A percentile compares a stretch with the other conserved stretches of the same genome.
Conservation (phyloP, 257 asterid genomes). For the Euphrasia confusa region DNA sequence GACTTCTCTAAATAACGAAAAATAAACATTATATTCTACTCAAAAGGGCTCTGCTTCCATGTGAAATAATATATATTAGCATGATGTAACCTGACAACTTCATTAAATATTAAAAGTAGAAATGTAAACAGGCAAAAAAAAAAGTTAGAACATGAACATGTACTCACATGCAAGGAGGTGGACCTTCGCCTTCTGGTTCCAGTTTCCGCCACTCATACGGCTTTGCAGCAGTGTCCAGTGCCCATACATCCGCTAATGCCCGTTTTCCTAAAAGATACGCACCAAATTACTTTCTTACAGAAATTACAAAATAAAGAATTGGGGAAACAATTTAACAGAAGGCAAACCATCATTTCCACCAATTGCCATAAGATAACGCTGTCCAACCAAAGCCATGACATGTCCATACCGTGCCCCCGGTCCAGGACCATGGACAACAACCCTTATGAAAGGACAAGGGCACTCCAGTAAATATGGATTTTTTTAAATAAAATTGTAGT, state of each 20-base stretch:
- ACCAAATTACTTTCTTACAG: slow-evolving; percentile 23
- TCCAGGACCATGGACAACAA: slow-evolving; percentile 98
- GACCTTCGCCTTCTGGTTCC: slow-evolving; percentile 99
- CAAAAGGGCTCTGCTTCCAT: neutral
- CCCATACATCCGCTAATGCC: slow-evolving; percentile 99
- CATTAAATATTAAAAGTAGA: slow-evolving; percentile 12
- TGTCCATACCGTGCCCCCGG: slow-evolving; percentile 99
- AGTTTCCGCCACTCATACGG: slow-evolving; percentile 99
- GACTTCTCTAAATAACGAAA: slow-evolving; percentile 3
- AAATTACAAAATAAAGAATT: slow-evolving; percentile 16
- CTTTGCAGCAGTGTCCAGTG: slow-evolving; percentile 99
- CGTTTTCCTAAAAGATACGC: slow-evolving; percentile 67
- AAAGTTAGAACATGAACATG: slow-evolving; percentile 13
- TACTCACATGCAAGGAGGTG: slow-evolving; percentile 99
- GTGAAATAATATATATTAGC: neutral
- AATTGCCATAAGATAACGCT: slow-evolving; percentile 97
- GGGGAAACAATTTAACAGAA: slow-evolving; percentile 18
- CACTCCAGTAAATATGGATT: slow-evolving; percentile 12
- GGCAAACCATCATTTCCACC: slow-evolving; percentile 99
- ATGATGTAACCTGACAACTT: slow-evolving; percentile 9
- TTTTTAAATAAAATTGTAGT: too few species aligned
- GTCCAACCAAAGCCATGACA: slow-evolving; percentile 99
- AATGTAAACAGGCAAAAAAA: neutral
- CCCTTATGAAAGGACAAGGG: slow-evolving; percentile 43
- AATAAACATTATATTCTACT: slow-evolving; percentile 5